Evolutionary conservation across 441 rosid species (phyloP), one percentile per base, ranked within the genome.

Genomic region (Sinapis alba): DNA sequence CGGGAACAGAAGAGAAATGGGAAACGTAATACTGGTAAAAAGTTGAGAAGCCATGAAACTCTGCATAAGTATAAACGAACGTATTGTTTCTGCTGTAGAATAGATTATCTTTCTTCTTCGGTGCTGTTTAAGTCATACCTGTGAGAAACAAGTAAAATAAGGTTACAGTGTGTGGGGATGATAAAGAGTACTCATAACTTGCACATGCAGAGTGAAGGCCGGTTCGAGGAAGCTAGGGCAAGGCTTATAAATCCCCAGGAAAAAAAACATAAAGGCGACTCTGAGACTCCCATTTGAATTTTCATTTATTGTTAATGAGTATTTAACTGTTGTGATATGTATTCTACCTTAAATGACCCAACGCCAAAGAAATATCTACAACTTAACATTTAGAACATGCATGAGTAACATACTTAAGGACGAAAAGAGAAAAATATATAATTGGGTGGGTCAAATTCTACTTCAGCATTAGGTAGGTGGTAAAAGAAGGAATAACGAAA

Each of bases 51-150:
- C 64, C 4, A 73, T 23, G 34, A 68, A 24, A 32, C 50, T 65
- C 34, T 63, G 24, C 54, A 23, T 15, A 54, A 69, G 30, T 69
- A 51, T 32, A 26, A 73, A 62, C 1, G 13, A 13, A 74, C 65
- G 28, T 83, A 91, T 97, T 90, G 86, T 63, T 88, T 93, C 82
- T 83, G 86, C 60, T 80, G 83, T 74, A 72, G 80, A 62, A 82
- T 59, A 26, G 81, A 66, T 11, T 84, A 87, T 79, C 98, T 83
- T 82, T 86, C 97, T 81, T 82, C 93, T 74, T 81, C 73, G 41
- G 92, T 86, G 79, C 92, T 88, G 80, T 83, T 86, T 81, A 91
- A 56, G 66, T 87, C 90, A 76, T 82, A 89, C 54, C 98, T 93
- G 92, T 78, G 76, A 51, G 75, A 74, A 18, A 20, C 60, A 50